Conservation (phyloP, 23 red algal genomes). For the Gracilariopsis chorda region DNA sequence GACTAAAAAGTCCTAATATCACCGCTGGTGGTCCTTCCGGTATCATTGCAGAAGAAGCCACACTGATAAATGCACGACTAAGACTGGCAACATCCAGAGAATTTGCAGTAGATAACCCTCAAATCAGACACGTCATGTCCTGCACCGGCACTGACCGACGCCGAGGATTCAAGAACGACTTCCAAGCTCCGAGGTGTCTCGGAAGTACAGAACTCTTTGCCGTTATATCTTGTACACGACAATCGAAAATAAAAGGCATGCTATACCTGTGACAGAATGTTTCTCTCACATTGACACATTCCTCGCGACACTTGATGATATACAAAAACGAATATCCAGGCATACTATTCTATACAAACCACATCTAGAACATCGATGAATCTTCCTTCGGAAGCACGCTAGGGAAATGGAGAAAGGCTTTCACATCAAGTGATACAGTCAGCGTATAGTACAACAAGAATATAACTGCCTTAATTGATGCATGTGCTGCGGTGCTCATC, state of each 20-base stretch:
- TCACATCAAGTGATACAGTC: not conserved
- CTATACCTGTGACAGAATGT: not conserved
- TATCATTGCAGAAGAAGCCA: not conserved
- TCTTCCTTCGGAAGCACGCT: not conserved
- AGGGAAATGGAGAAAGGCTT: not conserved
- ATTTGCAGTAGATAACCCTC: not conserved
- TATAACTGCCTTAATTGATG: conserved; percentile 31
- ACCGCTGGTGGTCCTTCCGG: not conserved
- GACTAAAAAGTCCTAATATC: too few species aligned
- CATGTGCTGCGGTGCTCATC: not conserved
- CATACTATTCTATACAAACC: not conserved
- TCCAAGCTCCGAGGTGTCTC: not conserved
- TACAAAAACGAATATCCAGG: not conserved
- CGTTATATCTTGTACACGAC: not conserved
- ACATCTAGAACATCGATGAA: conserved; percentile 33
- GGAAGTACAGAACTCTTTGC: not conserved
- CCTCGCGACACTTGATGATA: not conserved
- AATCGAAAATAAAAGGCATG: not conserved
- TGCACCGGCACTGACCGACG: not conserved
- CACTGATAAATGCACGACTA: not conserved
- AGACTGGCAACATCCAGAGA: not conserved
- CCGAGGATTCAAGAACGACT: not conserved
- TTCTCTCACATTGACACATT: conserved; percentile 8
- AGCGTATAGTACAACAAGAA: not conserved
- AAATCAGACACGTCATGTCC: not conserved